A percentile compares a stretch with the other conserved stretches of the same genome.
These are phyloP conservation scores for Wickerhamiella qilinensis DNA, from an alignment of 805 yeast genomes.

Conservation along the genomic window DNA sequence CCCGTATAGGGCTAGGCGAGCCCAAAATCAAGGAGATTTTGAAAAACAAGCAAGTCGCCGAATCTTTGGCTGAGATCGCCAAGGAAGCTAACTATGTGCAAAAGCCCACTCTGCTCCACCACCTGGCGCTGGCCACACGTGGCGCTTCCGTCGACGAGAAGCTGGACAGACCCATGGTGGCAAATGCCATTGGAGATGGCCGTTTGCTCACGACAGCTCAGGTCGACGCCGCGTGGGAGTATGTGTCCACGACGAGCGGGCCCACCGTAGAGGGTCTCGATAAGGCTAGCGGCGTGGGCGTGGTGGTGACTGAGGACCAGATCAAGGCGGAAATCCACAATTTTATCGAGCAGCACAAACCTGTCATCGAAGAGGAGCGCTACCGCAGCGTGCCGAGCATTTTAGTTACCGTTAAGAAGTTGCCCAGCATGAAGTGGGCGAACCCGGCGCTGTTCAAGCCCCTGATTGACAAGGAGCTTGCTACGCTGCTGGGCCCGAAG, in stretches of 20 bases:
- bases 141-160: slow-evolving; percentile 29
- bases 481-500: slow-evolving; percentile 73
- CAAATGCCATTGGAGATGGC: slow-evolving; percentile 46
- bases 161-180: slow-evolving; percentile 34
- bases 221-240: slow-evolving; percentile 60
- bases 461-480: slow-evolving; percentile 60
- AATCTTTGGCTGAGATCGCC: slow-evolving; percentile 46
- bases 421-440: slow-evolving; percentile 82
- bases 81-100: slow-evolving; percentile 31
- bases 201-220: slow-evolving; percentile 55
- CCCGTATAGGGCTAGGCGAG: slow-evolving; percentile 13
- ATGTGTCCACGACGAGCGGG: slow-evolving; percentile 33
- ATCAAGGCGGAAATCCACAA: slow-evolving; percentile 40
- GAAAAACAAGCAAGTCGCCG: slow-evolving; percentile 73
- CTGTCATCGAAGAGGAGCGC: slow-evolving; percentile 50
- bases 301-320: slow-evolving; percentile 49
- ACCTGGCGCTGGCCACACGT: slow-evolving; percentile 58
- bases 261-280: slow-evolving; percentile 39
- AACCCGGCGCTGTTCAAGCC: slow-evolving; percentile 77
- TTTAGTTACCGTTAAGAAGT: slow-evolving; percentile 57
- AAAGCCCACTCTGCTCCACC: slow-evolving; percentile 54
- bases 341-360: slow-evolving; percentile 44
- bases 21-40: slow-evolving; percentile 57
- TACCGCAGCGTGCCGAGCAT: slow-evolving; percentile 65
- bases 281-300: slow-evolving; percentile 58